Conservation (phyloP, 306 rosid species). For the Casuarina glauca region DNA sequence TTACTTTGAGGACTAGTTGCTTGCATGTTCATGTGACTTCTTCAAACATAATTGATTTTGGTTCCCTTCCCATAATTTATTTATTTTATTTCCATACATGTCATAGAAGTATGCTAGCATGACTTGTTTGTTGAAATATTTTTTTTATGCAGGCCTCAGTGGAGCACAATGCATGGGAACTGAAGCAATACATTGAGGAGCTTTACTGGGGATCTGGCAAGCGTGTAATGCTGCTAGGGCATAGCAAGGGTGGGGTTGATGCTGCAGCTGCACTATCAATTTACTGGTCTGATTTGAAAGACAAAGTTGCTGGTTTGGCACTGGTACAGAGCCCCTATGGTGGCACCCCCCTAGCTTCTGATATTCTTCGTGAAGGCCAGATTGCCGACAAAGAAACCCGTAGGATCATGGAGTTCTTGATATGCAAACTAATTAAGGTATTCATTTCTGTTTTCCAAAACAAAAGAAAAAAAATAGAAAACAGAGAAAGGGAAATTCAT, state of each 20-base stretch:
- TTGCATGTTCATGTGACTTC: background rate
- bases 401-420: constrained; percentile 72
- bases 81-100: background rate
- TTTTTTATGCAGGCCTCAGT: constrained; percentile 57
- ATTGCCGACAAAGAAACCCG: constrained; percentile 74
- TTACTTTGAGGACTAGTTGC: background rate
- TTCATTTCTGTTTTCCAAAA: constrained; percentile 8
- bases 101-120: background rate
- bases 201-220: constrained; percentile 85
- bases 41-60: background rate
- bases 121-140: background rate
- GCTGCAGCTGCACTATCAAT: constrained; percentile 74
- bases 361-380: constrained; percentile 76
- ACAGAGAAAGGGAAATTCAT: too few species aligned
- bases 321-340: constrained; percentile 81
- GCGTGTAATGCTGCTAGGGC: constrained; percentile 78
- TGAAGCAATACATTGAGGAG: constrained; percentile 75
- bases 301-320: constrained; percentile 86
- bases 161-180: constrained; percentile 79
- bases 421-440: constrained; percentile 85
- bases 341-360: constrained; percentile 86
- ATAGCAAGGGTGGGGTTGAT: constrained; percentile 92
- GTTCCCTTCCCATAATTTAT: background rate
- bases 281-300: constrained; percentile 65
- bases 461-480: too few species aligned